phyloP scores from a whole-genome alignment of 345 rosid species.

The Rhodamnia argentea region DNA sequence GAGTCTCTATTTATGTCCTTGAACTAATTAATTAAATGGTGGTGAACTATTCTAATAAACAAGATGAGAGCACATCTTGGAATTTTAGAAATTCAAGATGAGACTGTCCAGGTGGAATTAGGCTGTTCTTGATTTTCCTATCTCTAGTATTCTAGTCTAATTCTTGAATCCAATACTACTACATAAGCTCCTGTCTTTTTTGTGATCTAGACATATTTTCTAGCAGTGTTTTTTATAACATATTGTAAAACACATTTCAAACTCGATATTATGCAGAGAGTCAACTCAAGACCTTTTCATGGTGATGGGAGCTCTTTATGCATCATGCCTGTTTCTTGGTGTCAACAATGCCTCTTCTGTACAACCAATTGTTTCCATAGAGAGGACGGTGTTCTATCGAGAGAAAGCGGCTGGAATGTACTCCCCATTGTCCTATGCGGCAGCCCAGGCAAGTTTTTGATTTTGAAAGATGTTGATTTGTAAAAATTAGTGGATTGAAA shows the following conservation, averaged over 20 bases:
- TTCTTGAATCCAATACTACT: not conserved
- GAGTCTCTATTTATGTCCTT: not conserved
- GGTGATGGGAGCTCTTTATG: conserved; percentile 82
- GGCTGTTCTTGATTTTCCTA: not conserved
- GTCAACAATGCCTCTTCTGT: conserved; percentile 81
- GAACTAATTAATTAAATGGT: not conserved
- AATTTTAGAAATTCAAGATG: not conserved
- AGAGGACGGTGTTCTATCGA: conserved; percentile 83
- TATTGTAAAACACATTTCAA: not conserved
- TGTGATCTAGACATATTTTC: not conserved
- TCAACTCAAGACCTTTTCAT: conserved; percentile 46
- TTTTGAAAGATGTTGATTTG: not conserved
- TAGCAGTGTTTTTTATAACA: not conserved
- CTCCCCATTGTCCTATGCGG: conserved; percentile 63
- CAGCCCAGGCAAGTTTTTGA: conserved; percentile 46
- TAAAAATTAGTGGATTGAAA: not conserved
- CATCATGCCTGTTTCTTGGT: conserved; percentile 77
- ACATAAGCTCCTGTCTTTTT: not conserved
- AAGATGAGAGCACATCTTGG: not conserved
- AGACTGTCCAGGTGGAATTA: not conserved
- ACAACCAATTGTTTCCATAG: conserved; percentile 83
- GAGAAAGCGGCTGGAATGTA: conserved; percentile 93
- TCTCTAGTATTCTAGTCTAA: not conserved
- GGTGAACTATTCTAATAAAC: not conserved
- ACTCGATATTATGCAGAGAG: conserved; percentile 14